Percentiles rank a stretch among this genome's conserved stretches.
Conservation (phyloP, 129 eudicot species). For the Chrysanthemum seticuspe region DNA sequence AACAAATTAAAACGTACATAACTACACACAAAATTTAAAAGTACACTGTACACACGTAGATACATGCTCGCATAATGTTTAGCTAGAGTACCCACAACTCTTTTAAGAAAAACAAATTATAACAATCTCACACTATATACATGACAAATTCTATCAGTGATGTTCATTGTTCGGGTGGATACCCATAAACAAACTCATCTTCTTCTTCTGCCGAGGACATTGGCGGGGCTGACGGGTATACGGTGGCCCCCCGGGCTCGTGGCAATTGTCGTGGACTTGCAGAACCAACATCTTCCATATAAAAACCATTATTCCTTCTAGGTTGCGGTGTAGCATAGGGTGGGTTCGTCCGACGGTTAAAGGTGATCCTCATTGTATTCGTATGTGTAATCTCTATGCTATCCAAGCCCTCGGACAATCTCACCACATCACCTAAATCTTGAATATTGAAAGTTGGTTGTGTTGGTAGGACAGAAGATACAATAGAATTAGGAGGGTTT, state of each 20-base stretch:
- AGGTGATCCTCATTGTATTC: slow-evolving; percentile 7
- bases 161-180: too few relatives aligned
- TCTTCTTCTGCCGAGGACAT: neutral
- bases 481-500: neutral
- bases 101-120: too few relatives aligned
- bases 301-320: neutral
- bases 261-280: slow-evolving; percentile 9
- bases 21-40: too few relatives aligned
- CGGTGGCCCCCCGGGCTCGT: slow-evolving; percentile 4
- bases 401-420: slow-evolving; percentile 2
- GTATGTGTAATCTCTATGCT: slow-evolving; percentile 23
- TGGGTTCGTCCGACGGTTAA: slow-evolving; percentile 2
- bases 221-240: slow-evolving; percentile 21
- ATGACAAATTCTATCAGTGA: too few relatives aligned
- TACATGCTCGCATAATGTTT: too few relatives aligned
- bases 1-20: too few relatives aligned
- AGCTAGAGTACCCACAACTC: too few relatives aligned
- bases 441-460: slow-evolving; percentile 15
- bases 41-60: too few relatives aligned
- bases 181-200: too few relatives aligned
- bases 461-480: neutral
- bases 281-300: neutral
- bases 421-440: neutral
- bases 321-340: neutral
- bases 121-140: too few relatives aligned